Base-by-base conservation (phyloP, 345 rosid species). In the Syzygium oleosum region DNA sequence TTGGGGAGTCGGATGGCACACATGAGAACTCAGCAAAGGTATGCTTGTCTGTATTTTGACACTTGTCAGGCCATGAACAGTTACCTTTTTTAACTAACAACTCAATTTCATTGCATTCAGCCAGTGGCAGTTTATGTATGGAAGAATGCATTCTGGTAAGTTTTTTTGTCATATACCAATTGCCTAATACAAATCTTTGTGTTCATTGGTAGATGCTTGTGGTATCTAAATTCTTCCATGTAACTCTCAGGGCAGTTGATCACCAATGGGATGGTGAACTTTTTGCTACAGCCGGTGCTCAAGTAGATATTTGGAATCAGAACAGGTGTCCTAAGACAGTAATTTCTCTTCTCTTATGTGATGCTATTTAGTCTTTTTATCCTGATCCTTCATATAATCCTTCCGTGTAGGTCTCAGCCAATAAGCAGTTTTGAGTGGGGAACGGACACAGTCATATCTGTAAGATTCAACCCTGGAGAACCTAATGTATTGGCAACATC, bases 271-370 rank as follows among this genome's bases (percentile, higher is more conserved):
- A 94, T 59, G 94, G 98, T 84, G 98, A 98, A 27, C 94, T 94
- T 55, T 97, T 98, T 93, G 99, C 97, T 84, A 98, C 99, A 10
- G 96, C 94, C 61, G 98, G 99, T 84, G 99, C 99, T 87, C 99
- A 94, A 91, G 91, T 98, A 27, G 99, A 98, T 88, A 92, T 97
- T 92, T 98, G 99, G 98, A 94, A 96, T 91, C 98, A 96, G 88
- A 97, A 96, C 89, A 96, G 99, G 99, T 97, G 79, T 31, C 34
- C 34, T 38, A 68, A 68, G 43, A 38, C 22, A 68, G 79, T 34
- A 17, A 31, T 68, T 14, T 84, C 25, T 84, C 58, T 84, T 52
- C 38, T 51, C 52, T 9, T 13, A 49, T n/a, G 59, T 84, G 59
- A 52, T 51, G 54, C 27, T 52, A 52, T 59, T 38, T n/a, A 29